Conservation (phyloP, 352 stramenopile genomes). For the Pythium brassicae region DNA sequence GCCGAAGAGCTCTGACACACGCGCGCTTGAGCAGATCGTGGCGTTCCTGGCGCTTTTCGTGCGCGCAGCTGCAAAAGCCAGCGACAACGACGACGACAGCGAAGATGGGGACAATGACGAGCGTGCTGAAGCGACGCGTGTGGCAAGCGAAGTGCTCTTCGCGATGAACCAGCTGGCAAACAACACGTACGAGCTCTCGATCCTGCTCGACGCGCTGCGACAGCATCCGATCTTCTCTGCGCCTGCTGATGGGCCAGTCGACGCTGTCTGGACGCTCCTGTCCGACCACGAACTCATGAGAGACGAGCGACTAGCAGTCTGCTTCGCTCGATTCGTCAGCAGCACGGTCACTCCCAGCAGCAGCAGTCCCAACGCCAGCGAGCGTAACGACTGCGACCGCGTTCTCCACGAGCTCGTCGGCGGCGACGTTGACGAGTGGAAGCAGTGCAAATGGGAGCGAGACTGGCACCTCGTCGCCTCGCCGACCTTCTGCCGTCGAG, state of each 20-base stretch:
- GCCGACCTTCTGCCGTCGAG: neutral
- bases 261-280: neutral
- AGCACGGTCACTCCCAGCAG: neutral
- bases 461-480: neutral
- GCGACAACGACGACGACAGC: neutral
- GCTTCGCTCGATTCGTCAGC: constrained; percentile 7
- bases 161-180: neutral
- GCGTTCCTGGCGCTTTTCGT: neutral
- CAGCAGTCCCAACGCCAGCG: neutral
- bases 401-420: constrained; percentile 6
- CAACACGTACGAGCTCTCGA: neutral
- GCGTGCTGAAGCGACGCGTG: neutral
- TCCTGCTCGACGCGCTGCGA: neutral
- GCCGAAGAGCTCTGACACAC: no score
- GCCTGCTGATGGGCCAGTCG: neutral
- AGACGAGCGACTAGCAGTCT: constrained; percentile 7
- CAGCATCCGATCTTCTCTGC: neutral
- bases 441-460: constrained; percentile 9
- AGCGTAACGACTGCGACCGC: neutral
- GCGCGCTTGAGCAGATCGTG: neutral
- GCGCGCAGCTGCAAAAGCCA: neutral
- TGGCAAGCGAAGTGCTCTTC: constrained; percentile 1
- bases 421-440: neutral
- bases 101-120: neutral
- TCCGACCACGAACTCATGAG: neutral